Conservation (phyloP, 202 grass and related monocot species). For the Setaria viridis region DNA sequence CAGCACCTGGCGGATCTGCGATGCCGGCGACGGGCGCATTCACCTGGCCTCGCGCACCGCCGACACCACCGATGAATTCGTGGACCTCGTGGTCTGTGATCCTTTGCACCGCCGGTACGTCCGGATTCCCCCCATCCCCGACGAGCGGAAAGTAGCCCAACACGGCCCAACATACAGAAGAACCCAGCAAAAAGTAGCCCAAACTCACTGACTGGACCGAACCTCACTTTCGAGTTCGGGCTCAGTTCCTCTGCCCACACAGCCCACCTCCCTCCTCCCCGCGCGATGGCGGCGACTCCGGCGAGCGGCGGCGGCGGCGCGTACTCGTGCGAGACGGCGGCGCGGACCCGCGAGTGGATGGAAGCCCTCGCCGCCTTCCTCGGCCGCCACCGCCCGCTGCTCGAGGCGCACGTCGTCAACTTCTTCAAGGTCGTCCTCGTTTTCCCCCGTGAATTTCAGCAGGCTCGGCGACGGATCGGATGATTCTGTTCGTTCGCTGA, state of each 20-base stretch:
- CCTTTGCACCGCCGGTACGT: slow-evolving; percentile 32
- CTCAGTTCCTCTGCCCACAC: background rate
- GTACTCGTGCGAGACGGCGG: slow-evolving; percentile 67
- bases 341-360: slow-evolving; percentile 82
- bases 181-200: background rate
- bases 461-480: background rate
- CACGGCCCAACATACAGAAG: background rate
- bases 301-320: slow-evolving; percentile 51
- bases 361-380: slow-evolving; percentile 70
- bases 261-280: background rate
- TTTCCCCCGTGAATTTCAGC: background rate
- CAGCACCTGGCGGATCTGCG: background rate
- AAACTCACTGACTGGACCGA: background rate
- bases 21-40: background rate
- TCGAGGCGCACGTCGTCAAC: slow-evolving; percentile 91
- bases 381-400: slow-evolving; percentile 55
- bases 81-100: slow-evolving; percentile 21
- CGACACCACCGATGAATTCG: background rate
- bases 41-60: background rate
- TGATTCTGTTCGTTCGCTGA: background rate
- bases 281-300: slow-evolving; percentile 47
- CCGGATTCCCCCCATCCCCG: background rate
- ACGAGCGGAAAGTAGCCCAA: background rate
- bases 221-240: background rate
- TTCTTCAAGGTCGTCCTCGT: slow-evolving; percentile 75